A percentile compares a stretch with the other conserved stretches of the same genome.
phyloP scores from a whole-genome alignment of 2,329 filamentous ascomycete genomes.

The Dissoconium aciculare region DNA sequence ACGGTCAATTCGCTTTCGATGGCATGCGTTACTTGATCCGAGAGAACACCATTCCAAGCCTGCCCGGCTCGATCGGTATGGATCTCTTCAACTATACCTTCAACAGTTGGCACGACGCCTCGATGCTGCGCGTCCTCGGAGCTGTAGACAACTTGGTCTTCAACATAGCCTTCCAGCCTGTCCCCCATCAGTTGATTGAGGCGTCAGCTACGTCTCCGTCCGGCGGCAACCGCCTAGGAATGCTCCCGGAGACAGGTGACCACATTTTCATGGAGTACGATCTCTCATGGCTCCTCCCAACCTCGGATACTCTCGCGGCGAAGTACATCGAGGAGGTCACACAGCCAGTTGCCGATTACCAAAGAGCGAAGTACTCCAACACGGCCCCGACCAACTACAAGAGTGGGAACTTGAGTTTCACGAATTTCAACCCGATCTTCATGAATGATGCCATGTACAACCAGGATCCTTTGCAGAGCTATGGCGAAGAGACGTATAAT shows the following conservation, averaged over 20 bases:
- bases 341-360: conserved; percentile 11
- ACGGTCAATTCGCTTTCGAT: conserved; percentile 8
- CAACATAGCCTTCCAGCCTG: conserved; percentile 12
- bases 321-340: conserved; percentile 10
- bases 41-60: conserved; percentile 25
- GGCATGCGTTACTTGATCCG: conserved; percentile 27
- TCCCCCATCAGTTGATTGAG: conserved; percentile 9
- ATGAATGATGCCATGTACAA: conserved; percentile 18
- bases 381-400: conserved; percentile 12
- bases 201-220: conserved; percentile 9
- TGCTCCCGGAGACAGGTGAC: conserved; percentile 9
- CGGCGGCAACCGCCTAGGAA: conserved; percentile 12
- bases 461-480: conserved; percentile 12
- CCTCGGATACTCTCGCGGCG: conserved; percentile 9
- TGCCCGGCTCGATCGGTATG: conserved; percentile 12
- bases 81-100: conserved; percentile 11
- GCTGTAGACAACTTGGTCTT: conserved; percentile 10
- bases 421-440: conserved; percentile 12
- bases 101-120: conserved; percentile 8
- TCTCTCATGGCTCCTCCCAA: conserved; percentile 9
- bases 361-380: conserved; percentile 9
- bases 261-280: conserved; percentile 15
- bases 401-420: conserved; percentile 8
- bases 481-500: conserved; percentile 10
- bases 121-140: conserved; percentile 4